phyloP scores from a whole-genome alignment of 768 basidiomycete genomes.

The Lentinula sp. region DNA sequence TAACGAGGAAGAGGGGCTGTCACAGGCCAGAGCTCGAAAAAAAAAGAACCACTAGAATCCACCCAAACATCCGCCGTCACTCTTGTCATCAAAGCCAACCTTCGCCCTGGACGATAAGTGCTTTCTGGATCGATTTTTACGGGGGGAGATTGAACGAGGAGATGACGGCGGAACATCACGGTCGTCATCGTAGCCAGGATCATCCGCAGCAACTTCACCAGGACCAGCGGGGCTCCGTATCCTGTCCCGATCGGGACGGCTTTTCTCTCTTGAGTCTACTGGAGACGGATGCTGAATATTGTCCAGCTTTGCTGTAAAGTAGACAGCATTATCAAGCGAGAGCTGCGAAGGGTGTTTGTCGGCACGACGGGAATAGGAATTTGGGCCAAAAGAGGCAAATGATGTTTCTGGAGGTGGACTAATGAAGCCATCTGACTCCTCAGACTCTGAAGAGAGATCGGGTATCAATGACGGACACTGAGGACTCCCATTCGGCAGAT shows the following conservation, averaged over 20 bases:
- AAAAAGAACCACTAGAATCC: conserved; percentile 7
- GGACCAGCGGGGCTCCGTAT: not conserved
- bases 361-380: not conserved
- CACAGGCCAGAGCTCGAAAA: not conserved
- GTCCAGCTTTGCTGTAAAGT: not conserved
- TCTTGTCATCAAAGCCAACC: not conserved
- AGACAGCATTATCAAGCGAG: not conserved
- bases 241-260: not conserved
- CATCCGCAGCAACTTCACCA: conserved; percentile 4
- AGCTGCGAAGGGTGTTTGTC: conserved; percentile 2
- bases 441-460: conserved; percentile 8
- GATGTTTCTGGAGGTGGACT: conserved; percentile 7
- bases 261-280: not conserved
- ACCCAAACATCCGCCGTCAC: conserved; percentile 10
- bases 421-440: conserved; percentile 9
- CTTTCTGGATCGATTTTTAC: not conserved
- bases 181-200: conserved; percentile 4
- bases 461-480: conserved; percentile 5
- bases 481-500: not conserved
- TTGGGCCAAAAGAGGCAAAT: not conserved
- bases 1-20: not conserved
- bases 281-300: not conserved
- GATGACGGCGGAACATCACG: not conserved
- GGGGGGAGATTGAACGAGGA: not conserved
- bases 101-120: conserved; percentile 4